Base-by-base conservation (phyloP, 2,329 filamentous ascomycete species). In the Fusarium sp. region DNA sequence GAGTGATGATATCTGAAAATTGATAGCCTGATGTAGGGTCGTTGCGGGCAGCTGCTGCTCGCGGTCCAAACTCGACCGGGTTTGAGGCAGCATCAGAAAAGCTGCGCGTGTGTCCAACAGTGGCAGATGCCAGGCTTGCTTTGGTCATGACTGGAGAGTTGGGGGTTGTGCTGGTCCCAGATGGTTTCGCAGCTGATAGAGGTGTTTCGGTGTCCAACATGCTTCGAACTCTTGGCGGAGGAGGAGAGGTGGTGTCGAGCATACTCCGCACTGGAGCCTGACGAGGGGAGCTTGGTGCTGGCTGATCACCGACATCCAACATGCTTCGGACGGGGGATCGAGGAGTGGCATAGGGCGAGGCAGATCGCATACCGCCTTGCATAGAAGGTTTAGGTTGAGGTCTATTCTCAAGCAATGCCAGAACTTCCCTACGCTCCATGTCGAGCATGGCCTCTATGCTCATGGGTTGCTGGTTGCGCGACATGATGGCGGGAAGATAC, bases 381-480 rank as follows among this genome's bases (percentile, higher is more conserved):
- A 80, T 57, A 10, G 64, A 55, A 23, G 64, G 47, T 37, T 74
- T 52, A 34, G 55, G 56, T 20, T 56, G 51, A 77, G 76, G 12
- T 77, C 80, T 82, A 44, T 84, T 85, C 77, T 91, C 89, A 41
- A 93, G 83, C 65, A 93, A 82, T 47, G 88, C 89, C 70, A 93
- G 83, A 38, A 94, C 89, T 80, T 93, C 91, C 67, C 85, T 84
- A 65, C 91, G 87, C 83, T 95, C 92, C 82, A 93, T 90, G 76
- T 94, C 92, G 67, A 94, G 84, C 70, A 90, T 88, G 49, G 90
- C 87, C 80, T 93, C 92, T 75, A 94, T 87, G 75, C 91, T 93
- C 90, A 93, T 93, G 20, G 83, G 81, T 51, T 80, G 79, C 50
- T 76, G 67, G 11, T 71, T 75, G 53, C 72, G 75, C 62, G 79